Evolutionary conservation across 805 yeast genomes (phyloP).

Genomic region (Ogataea neopini): DNA sequence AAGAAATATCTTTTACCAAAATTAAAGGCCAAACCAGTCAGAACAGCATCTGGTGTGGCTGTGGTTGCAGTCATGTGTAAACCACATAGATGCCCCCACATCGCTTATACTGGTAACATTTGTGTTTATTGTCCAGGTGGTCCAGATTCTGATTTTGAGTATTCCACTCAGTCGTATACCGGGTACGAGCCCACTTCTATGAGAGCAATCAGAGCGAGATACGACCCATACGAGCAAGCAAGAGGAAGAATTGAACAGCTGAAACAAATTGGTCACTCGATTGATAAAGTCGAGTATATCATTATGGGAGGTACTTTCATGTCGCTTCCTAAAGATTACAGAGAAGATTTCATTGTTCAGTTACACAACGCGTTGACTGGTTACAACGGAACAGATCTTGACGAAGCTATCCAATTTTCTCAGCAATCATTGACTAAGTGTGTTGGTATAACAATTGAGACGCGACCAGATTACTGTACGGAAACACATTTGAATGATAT

Average conservation of each 20-base stretch:
- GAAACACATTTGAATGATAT: conserved; percentile 93
- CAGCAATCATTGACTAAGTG: conserved; percentile 96
- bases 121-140: conserved; percentile 99
- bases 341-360: conserved; percentile 86
- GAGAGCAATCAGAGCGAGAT: conserved; percentile 98
- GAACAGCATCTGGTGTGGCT: conserved; percentile 98
- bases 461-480: conserved; percentile 98
- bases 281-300: conserved; percentile 96
- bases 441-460: conserved; percentile 97
- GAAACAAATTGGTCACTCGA: conserved; percentile 91
- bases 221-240: conserved; percentile 98
- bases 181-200: conserved; percentile 99
- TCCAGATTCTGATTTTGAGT: conserved; percentile 97
- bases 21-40: conserved; percentile 96
- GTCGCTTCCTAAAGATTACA: conserved; percentile 86
- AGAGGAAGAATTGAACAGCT: conserved; percentile 96
- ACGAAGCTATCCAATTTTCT: conserved; percentile 87
- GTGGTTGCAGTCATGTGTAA: conserved; percentile 99
- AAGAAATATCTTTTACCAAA: conserved; percentile 89
- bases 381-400: conserved; percentile 79
- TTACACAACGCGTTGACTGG: conserved; percentile 96
- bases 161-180: conserved; percentile 96
- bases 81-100: conserved; percentile 98
- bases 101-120: conserved; percentile 97
- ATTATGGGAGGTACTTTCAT: conserved; percentile 99